Conservation (phyloP, 345 rosid species). For the Geranium brycei region DNA sequence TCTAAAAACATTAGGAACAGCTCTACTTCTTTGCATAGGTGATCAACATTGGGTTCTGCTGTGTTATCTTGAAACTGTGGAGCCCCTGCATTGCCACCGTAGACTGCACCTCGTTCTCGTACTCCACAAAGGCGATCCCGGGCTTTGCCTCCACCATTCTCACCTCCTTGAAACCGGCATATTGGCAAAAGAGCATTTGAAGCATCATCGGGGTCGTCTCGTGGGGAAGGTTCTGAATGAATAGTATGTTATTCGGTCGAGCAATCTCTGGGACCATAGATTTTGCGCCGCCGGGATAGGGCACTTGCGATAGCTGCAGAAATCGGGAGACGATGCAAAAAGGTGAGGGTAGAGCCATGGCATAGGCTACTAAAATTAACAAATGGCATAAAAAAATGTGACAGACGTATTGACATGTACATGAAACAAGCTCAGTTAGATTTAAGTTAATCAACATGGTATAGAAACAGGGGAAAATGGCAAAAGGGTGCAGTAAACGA, state of each 20-base stretch:
- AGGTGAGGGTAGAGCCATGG: not conserved
- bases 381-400: not conserved
- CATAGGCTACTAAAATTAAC: not conserved
- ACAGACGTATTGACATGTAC: not conserved
- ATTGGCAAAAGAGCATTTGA: conserved; percentile 66
- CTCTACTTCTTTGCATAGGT: conserved; percentile 85
- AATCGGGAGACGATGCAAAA: conserved; percentile 2
- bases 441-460: not conserved
- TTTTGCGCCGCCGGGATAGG: conserved; percentile 62
- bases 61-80: conserved; percentile 59
- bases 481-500: too few species aligned
- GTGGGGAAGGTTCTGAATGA: conserved; percentile 82
- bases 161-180: conserved; percentile 81
- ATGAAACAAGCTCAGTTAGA: not conserved
- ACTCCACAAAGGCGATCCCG: conserved; percentile 94
- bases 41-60: conserved; percentile 65
- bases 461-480: not conserved
- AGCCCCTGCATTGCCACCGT: conserved; percentile 77
- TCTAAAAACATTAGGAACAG: too few species aligned
- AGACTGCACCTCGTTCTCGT: conserved; percentile 74
- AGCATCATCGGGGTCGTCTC: conserved; percentile 72
- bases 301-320: conserved; percentile 72
- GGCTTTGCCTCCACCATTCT: conserved; percentile 96
- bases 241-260: conserved; percentile 84
- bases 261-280: conserved; percentile 68